phyloP scores from a whole-genome alignment of 2,329 filamentous ascomycete genomes.

The Clonostachys rosea region DNA sequence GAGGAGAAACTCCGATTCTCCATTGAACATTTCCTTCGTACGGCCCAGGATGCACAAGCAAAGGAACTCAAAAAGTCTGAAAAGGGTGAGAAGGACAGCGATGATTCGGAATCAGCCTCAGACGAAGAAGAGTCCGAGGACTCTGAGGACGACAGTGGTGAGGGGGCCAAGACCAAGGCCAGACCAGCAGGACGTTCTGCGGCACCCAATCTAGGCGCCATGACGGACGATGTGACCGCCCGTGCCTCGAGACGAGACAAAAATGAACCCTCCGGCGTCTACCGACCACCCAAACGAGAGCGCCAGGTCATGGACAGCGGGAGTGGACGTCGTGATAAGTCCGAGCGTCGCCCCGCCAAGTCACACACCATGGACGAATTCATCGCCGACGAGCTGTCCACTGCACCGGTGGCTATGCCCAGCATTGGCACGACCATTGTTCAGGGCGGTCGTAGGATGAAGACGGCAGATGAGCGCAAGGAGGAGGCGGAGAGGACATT shows the following conservation, averaged over 20 bases:
- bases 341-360: constrained; percentile 59
- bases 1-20: constrained; percentile 92
- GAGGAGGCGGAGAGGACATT: constrained; percentile 73
- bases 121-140: constrained; percentile 2
- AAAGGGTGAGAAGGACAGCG: constrained; percentile 11
- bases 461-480: constrained; percentile 70
- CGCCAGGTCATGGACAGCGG: constrained; percentile 78
- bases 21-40: constrained; percentile 89
- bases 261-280: constrained; percentile 61
- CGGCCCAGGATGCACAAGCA: constrained; percentile 65
- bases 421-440: constrained; percentile 90
- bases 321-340: constrained; percentile 54
- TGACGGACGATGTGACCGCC: constrained; percentile 24
- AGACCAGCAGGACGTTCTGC: constrained; percentile 9
- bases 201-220: constrained; percentile 21
- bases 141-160: background rate
- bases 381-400: constrained; percentile 76
- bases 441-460: constrained; percentile 71
- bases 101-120: constrained; percentile 16
- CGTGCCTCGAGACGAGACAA: constrained; percentile 17
- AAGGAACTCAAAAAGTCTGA: constrained; percentile 18
- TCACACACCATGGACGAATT: constrained; percentile 92
- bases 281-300: constrained; percentile 83
- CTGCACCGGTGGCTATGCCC: constrained; percentile 76
- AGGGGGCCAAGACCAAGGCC: background rate